These are phyloP conservation scores for Typha latifolia DNA, from an alignment of 176 grass and related monocot genomes.

Conservation along the genomic window DNA sequence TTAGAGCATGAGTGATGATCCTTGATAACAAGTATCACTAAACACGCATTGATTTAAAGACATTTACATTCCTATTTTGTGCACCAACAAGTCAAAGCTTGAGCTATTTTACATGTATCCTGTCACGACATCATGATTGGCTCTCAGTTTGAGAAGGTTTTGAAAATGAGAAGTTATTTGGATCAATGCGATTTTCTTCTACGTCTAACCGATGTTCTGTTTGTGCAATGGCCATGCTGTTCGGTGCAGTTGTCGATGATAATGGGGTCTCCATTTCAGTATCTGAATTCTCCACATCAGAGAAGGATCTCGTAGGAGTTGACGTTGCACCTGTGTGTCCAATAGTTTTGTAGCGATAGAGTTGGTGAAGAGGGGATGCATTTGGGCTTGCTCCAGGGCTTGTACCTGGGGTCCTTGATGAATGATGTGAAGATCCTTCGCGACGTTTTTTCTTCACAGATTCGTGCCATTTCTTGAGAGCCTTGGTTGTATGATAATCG, in stretches of 20 bases:
- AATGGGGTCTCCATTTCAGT: constrained; percentile 18
- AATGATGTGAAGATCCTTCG: constrained; percentile 15
- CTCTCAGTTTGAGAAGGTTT: constrained; percentile 10
- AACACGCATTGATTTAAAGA: background rate
- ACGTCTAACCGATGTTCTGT: constrained; percentile 26
- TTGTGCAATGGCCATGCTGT: constrained; percentile 17
- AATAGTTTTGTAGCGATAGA: constrained; percentile 45
- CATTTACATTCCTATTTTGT: background rate
- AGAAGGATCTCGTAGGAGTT: constrained; percentile 22
- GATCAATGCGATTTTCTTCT: background rate
- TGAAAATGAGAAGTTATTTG: constrained; percentile 48
- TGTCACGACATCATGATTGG: constrained; percentile 11
- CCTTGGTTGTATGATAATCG: constrained; percentile 56
- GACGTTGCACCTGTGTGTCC: constrained; percentile 21
- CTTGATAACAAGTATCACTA: background rate
- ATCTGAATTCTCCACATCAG: constrained; percentile 37
- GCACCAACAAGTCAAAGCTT: background rate
- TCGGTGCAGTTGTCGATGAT: constrained; percentile 32
- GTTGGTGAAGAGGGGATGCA: constrained; percentile 20
- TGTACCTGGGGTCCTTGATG: constrained; percentile 14
- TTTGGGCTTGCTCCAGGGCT: constrained; percentile 23
- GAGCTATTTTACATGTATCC: background rate
- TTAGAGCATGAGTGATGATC: too few relatives aligned
- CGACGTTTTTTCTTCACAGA: constrained; percentile 40
- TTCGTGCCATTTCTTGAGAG: constrained; percentile 70